Base-by-base conservation (phyloP, 2,329 filamentous ascomycete genomes). In the Phaeosphaeria sp. region DNA sequence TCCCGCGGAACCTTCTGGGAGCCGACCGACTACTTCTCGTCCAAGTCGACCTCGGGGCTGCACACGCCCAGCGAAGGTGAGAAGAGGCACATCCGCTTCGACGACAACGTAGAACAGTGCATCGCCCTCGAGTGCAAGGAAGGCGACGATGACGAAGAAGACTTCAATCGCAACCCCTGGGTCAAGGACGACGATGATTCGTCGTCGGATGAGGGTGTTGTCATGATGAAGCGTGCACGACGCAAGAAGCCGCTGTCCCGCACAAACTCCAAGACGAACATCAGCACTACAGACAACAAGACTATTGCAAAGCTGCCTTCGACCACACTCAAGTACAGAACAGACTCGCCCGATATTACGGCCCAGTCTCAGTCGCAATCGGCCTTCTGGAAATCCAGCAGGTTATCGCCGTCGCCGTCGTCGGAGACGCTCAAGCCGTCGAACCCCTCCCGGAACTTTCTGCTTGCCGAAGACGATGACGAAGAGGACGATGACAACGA, bases 101-200 rank as follows among this genome's bases (percentile, higher is more conserved):
- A 97, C 73, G 91, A 97, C 73, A 91, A 94, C 78, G 95, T 99
- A 2, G 89, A 93, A 74, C 94, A 98, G 75, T 97, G 93, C 75
- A 97, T 97, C 64, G 95, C 95, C 7, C 87, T 99, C 30, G 93
- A 98, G 33, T 85, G 88, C 67, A 96, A 96, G 79, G 88, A 91
- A 63, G 89, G 89, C 22, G 90, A 93, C 48, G 87, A 91, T 11
- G 88, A 92, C 49, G 78, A 80, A 39, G 77, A 80, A 33, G 78
- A 78, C 64, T 78, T 76, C 43, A 74, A 78, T 40, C 78, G 77
- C 43, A 74, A 78, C 30, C 73, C 74, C 20, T 78, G 76, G 62
- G 73, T 72, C 15, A 69, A 73, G 49, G 71, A 78, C 24, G 77
- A 80, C 21, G 77, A 81, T 13, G 84, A 87, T 22, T 78, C 83